phyloP scores from a whole-genome alignment of 495 filamentous ascomycete species.

The Penicillium chermesinum region DNA sequence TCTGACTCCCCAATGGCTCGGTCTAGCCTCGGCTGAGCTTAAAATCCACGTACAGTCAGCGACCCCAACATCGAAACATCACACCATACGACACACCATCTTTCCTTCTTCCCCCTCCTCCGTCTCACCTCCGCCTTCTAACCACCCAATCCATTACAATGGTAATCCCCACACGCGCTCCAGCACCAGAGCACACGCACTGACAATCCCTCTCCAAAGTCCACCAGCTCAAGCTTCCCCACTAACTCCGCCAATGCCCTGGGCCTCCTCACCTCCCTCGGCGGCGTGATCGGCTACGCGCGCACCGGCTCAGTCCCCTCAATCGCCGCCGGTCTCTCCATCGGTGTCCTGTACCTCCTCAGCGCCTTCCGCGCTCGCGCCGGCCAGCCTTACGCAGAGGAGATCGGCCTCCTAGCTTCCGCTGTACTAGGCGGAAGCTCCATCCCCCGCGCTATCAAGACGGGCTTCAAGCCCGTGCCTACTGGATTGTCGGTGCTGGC shows the following conservation, averaged over 20 bases:
- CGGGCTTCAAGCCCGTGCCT: constrained; percentile 68
- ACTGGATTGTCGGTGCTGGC: constrained; percentile 62
- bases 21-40: neutral
- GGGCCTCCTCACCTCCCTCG: constrained; percentile 74
- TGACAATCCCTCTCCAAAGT: no score
- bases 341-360: constrained; percentile 61
- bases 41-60: neutral
- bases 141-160: constrained; percentile 9
- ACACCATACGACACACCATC: neutral
- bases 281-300: constrained; percentile 78
- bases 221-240: constrained; percentile 7
- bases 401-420: constrained; percentile 73
- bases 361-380: constrained; percentile 32
- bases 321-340: constrained; percentile 71
- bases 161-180: constrained; percentile 6
- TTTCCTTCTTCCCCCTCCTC: neutral
- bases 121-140: neutral
- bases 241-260: constrained; percentile 62
- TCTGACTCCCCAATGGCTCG: neutral
- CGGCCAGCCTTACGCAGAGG: constrained; percentile 64
- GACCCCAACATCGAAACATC: neutral
- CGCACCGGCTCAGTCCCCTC: constrained; percentile 83
- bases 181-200: constrained; percentile 1
- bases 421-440: constrained; percentile 73
- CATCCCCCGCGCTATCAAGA: constrained; percentile 76